These are phyloP conservation scores for Aegilops bicornis DNA, from an alignment of 176 grass and related monocot genomes.

Conservation along the genomic window DNA sequence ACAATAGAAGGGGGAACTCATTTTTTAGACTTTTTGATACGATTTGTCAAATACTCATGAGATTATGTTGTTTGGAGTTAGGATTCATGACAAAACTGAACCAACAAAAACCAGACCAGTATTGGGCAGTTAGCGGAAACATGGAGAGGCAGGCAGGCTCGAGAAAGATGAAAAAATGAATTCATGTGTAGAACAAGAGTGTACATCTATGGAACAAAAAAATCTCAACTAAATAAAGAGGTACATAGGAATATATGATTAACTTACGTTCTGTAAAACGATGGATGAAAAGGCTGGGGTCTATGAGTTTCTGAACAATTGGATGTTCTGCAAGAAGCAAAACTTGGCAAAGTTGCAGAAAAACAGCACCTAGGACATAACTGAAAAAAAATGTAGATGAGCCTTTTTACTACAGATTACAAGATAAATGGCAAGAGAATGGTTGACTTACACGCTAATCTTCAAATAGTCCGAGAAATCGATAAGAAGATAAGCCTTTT, in stretches of 20 bases:
- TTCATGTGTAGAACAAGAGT: background rate
- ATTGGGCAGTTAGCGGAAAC: background rate
- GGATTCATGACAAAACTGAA: background rate
- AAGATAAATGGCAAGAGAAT: constrained; percentile 18
- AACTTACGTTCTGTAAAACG: constrained; percentile 93
- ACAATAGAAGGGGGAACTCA: background rate
- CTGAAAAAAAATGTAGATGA: constrained; percentile 54
- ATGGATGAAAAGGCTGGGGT: constrained; percentile 97
- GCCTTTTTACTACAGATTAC: constrained; percentile 13
- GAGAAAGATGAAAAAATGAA: background rate
- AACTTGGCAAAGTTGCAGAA: constrained; percentile 95
- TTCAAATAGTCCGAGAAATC: constrained; percentile 86
- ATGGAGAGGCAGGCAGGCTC: background rate
- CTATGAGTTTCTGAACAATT: constrained; percentile 78
- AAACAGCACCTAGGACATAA: constrained; percentile 91
- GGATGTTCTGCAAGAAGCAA: constrained; percentile 73
- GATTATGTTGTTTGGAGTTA: constrained; percentile 6
- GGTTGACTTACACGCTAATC: constrained; percentile 79
- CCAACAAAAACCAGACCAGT: background rate
- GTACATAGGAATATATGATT: background rate
- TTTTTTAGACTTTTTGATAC: background rate
- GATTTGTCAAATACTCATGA: background rate
- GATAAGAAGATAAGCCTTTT: constrained; percentile 88
- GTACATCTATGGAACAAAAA: background rate
- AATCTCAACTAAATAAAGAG: constrained; percentile 21